A percentile compares a stretch with the other conserved stretches of the same genome.
phyloP scores from a whole-genome alignment of 2,329 filamentous ascomycete genomes.

The Magnaporthiopsis poae region DNA sequence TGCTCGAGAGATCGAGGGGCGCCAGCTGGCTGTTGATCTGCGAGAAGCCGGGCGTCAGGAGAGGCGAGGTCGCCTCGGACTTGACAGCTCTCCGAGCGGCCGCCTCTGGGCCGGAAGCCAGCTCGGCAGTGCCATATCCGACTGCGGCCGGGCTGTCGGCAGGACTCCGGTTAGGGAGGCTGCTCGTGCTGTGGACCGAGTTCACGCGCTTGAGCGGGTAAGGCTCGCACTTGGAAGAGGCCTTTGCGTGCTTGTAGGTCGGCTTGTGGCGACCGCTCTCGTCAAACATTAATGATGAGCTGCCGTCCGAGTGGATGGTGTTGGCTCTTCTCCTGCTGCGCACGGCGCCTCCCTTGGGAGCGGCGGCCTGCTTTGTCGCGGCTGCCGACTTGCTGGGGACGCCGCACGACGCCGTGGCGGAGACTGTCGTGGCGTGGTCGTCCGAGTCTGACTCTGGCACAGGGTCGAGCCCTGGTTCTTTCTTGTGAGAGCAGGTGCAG shows the following conservation, averaged over 20 bases:
- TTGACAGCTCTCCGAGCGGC: conserved; percentile 41
- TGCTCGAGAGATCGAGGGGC: conserved; percentile 48
- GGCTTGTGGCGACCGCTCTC: conserved; percentile 57
- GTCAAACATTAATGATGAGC: conserved; percentile 44
- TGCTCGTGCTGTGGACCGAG: conserved; percentile 44
- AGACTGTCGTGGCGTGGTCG: conserved; percentile 23
- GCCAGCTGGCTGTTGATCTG: conserved; percentile 44
- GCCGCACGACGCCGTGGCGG: not conserved
- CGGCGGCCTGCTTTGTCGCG: conserved; percentile 16
- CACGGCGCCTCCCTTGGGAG: conserved; percentile 28
- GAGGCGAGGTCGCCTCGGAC: conserved; percentile 52
- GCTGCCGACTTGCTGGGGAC: conserved; percentile 15
- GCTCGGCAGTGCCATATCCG: conserved; percentile 27
- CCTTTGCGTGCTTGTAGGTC: conserved; percentile 49
- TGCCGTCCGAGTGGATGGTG: conserved; percentile 51
- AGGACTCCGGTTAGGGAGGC: conserved; percentile 17
- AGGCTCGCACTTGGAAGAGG: conserved; percentile 51
- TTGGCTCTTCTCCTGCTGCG: conserved; percentile 36
- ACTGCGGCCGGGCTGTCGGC: conserved; percentile 23
- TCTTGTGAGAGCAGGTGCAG: conserved; percentile 57
- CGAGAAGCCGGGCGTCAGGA: conserved; percentile 39
- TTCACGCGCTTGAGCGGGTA: conserved; percentile 52
- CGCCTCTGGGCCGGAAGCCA: conserved; percentile 26
- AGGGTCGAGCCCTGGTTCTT: conserved; percentile 49
- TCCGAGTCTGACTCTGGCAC: conserved; percentile 56